These are phyloP conservation scores for Kodamaea plutei DNA, from an alignment of 1,139 yeast species.

Conservation along the genomic window DNA sequence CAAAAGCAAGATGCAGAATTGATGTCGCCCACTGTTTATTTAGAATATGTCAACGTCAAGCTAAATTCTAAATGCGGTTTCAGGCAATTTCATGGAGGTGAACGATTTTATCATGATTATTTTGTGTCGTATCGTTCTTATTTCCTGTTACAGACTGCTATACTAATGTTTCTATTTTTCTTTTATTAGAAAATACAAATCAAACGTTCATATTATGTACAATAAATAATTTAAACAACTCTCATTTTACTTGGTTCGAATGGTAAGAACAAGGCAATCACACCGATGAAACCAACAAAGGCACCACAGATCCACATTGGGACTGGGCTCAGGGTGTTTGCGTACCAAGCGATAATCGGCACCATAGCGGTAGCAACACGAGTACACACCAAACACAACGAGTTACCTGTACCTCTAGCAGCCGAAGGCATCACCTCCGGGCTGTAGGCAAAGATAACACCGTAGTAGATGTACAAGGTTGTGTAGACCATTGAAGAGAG, in stretches of 20 bases:
- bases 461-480: conserved; percentile 12
- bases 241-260: conserved; percentile 13
- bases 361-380: conserved; percentile 10
- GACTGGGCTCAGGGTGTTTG: conserved; percentile 9
- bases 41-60: too few relatives aligned
- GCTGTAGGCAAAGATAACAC: conserved; percentile 12
- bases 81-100: too few relatives aligned
- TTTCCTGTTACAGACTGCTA: too few relatives aligned
- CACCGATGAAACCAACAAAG: conserved; percentile 11
- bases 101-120: too few relatives aligned
- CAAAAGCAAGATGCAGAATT: too few relatives aligned
- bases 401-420: conserved; percentile 13
- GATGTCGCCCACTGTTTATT: too few relatives aligned
- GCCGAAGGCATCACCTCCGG: conserved; percentile 14
- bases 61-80: too few relatives aligned
- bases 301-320: conserved; percentile 16
- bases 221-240: conserved; percentile 11
- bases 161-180: too few relatives aligned
- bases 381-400: conserved; percentile 10
- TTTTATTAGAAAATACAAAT: too few relatives aligned
- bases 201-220: too few relatives aligned
- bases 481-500: conserved; percentile 11
- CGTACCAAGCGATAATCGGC: conserved; percentile 12
- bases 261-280: conserved; percentile 12
- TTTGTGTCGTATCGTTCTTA: too few relatives aligned